Evolutionary conservation across 345 rosid species (phyloP).

Genomic region (Eucalyptus curtisii): DNA sequence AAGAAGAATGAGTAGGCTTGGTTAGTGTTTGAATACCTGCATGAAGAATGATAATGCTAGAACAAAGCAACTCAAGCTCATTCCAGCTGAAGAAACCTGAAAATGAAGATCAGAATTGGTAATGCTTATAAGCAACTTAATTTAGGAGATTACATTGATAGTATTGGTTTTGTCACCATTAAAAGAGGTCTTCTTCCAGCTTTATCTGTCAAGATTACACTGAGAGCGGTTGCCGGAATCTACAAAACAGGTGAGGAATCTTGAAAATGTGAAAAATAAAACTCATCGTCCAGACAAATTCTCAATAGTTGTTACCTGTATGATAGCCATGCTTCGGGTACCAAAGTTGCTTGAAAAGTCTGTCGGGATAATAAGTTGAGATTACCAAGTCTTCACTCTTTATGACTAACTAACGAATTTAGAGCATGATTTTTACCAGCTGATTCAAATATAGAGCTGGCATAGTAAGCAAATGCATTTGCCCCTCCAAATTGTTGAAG

Average conservation of each 20-base stretch:
- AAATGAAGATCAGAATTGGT: neutral
- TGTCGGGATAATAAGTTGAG: neutral
- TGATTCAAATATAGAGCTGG: slow-evolving; percentile 33
- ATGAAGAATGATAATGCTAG: neutral
- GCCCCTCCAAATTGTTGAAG: slow-evolving; percentile 35
- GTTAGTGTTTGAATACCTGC: neutral
- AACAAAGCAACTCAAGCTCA: neutral
- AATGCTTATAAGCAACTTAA: neutral
- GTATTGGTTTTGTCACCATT: neutral
- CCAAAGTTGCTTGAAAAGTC: slow-evolving; percentile 1
- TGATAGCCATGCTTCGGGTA: neutral
- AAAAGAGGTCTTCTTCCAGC: slow-evolving; percentile 7
- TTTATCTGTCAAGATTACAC: slow-evolving; percentile 9
- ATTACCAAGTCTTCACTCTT: neutral
- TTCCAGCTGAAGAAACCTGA: neutral
- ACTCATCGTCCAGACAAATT: neutral
- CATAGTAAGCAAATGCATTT: slow-evolving; percentile 23
- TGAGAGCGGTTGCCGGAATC: neutral
- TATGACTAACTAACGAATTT: neutral
- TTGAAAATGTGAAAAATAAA: neutral
- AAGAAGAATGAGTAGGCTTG: neutral
- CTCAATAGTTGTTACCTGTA: neutral
- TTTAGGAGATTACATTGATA: neutral
- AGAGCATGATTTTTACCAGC: slow-evolving; percentile 12
- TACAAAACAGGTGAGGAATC: neutral